Conservation (phyloP, 106 monocot species). For the Dendrobium chrysotoxum region DNA sequence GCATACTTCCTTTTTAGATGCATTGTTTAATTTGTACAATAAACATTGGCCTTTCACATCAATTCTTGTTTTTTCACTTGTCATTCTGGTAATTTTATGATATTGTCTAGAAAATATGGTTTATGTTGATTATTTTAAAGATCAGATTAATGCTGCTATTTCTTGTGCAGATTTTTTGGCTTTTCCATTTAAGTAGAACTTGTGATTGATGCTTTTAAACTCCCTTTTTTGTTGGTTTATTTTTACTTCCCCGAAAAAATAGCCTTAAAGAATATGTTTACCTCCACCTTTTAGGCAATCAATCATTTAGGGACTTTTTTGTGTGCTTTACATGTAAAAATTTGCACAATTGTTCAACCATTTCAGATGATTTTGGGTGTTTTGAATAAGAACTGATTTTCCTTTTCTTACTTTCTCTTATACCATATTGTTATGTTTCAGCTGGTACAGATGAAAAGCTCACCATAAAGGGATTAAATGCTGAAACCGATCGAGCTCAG, state of each 20-base stretch:
- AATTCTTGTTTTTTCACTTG: neutral
- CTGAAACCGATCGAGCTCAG: constrained; percentile 22
- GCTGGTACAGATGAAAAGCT: constrained; percentile 45
- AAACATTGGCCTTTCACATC: neutral
- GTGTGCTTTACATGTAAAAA: neutral
- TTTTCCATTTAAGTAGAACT: neutral
- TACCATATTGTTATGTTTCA: constrained; percentile 9
- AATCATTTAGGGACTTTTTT: neutral
- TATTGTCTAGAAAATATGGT: neutral
- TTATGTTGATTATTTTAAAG: neutral
- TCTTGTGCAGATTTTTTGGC: neutral
- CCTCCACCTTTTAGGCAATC: neutral
- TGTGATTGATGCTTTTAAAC: neutral
- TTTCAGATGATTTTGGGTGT: neutral
- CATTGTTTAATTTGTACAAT: neutral
- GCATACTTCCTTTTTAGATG: neutral
- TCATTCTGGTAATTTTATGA: neutral
- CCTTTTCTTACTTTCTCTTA: neutral
- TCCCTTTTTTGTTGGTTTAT: neutral
- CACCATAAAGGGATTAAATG: constrained; percentile 19
- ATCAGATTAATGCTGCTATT: neutral
- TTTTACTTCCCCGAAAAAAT: neutral
- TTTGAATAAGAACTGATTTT: neutral
- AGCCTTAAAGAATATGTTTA: neutral
- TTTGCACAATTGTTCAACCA: neutral